phyloP scores from a whole-genome alignment of 345 rosid genomes.

The Lumnitzera racemosa region DNA sequence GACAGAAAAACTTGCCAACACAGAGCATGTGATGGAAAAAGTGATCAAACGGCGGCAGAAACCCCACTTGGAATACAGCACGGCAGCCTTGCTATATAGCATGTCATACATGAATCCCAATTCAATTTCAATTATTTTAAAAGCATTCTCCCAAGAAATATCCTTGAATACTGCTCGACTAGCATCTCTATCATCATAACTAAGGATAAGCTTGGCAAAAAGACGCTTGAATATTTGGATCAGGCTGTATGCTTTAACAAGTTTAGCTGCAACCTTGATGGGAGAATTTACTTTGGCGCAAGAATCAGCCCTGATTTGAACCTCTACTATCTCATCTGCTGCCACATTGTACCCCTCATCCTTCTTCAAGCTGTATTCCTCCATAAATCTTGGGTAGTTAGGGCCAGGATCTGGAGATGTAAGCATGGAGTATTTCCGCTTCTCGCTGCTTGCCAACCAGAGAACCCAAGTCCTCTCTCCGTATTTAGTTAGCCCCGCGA shows the following conservation, averaged over 20 bases:
- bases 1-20: slow-evolving; percentile 2
- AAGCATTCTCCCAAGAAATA: slow-evolving; percentile 7
- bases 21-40: neutral
- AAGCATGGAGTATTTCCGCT: slow-evolving; percentile 14
- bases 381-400: too few species aligned
- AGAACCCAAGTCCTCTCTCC: slow-evolving; percentile 32
- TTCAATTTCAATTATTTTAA: slow-evolving; percentile 31
- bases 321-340: neutral
- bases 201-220: slow-evolving; percentile 29
- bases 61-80: slow-evolving; percentile 10
- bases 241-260: slow-evolving; percentile 12
- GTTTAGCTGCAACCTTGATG: neutral
- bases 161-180: slow-evolving; percentile 2
- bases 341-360: too few species aligned
- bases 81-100: slow-evolving; percentile 34
- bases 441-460: slow-evolving; percentile 32
- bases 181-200: slow-evolving; percentile 6
- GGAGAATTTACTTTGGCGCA: neutral
- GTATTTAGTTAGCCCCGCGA: slow-evolving; percentile 31
- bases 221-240: slow-evolving; percentile 32
- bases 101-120: slow-evolving; percentile 6
- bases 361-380: too few species aligned
- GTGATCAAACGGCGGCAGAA: slow-evolving; percentile 14
- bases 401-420: too few species aligned
- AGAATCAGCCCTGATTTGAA: neutral